Conservation (phyloP, 2,329 filamentous ascomycete genomes). For the Colletotrichum sidae region DNA sequence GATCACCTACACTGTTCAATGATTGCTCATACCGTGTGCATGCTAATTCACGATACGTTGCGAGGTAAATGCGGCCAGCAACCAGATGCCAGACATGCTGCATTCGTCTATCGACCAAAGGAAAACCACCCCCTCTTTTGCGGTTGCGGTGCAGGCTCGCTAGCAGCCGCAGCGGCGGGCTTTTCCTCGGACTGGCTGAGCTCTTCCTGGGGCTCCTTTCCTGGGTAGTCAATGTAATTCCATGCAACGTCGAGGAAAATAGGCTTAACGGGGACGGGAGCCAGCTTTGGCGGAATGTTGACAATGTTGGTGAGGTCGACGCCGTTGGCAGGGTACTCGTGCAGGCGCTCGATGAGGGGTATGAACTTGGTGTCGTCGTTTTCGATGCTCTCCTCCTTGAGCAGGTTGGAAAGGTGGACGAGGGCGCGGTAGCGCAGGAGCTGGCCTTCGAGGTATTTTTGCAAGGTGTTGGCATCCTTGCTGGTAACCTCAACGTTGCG, state of each 20-base stretch:
- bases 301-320: constrained; percentile 86
- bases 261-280: constrained; percentile 90
- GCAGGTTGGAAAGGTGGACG: constrained; percentile 81
- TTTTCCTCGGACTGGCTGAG: constrained; percentile 37
- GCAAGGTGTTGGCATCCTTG: constrained; percentile 69
- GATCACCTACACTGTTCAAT: too few relatives aligned
- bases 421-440: constrained; percentile 86
- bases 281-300: constrained; percentile 85
- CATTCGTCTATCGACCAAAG: constrained; percentile 64
- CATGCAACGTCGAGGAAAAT: constrained; percentile 96
- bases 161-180: constrained; percentile 37
- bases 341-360: constrained; percentile 80
- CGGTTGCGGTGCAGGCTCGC: constrained; percentile 54
- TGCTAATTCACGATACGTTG: too few relatives aligned
- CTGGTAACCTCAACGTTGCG: constrained; percentile 76
- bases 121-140: constrained; percentile 83
- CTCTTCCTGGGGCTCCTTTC: constrained; percentile 56
- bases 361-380: constrained; percentile 55
- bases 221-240: constrained; percentile 96
- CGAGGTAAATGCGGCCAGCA: not conserved
- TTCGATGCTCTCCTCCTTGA: constrained; percentile 56
- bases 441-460: constrained; percentile 73
- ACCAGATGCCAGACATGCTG: not conserved
- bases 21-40: too few relatives aligned
- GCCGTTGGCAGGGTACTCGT: constrained; percentile 77